phyloP scores from a whole-genome alignment of 2,329 filamentous ascomycete species.

The Exophiala sideris region DNA sequence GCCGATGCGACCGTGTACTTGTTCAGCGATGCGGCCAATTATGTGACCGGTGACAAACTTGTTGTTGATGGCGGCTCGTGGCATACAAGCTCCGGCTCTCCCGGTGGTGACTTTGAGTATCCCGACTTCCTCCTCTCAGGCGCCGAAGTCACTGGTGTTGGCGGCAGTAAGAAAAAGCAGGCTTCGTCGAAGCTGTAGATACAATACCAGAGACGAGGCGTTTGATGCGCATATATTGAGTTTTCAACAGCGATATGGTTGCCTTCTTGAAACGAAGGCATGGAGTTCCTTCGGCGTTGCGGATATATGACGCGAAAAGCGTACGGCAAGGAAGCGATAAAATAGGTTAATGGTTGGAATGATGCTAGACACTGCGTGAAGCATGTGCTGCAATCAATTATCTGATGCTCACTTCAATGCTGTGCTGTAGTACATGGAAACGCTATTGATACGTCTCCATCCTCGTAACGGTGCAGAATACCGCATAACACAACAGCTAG shows the following conservation, averaged over 20 bases:
- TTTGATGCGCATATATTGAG: neutral
- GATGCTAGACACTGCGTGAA: too few species aligned
- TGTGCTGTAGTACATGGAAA: too few species aligned
- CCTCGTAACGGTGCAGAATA: too few species aligned
- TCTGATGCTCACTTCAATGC: too few species aligned
- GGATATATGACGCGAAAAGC: too few species aligned
- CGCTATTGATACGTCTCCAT: too few species aligned
- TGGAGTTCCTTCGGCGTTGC: too few species aligned
- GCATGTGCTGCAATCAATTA: too few species aligned
- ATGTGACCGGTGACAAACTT: constrained; percentile 76
- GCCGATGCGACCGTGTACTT: constrained; percentile 88
- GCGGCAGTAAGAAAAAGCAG: constrained; percentile 57
- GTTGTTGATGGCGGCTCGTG: constrained; percentile 60
- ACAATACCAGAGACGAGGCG: neutral
- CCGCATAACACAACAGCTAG: too few species aligned
- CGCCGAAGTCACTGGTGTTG: constrained; percentile 54
- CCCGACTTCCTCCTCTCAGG: constrained; percentile 59
- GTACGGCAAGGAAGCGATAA: too few species aligned
- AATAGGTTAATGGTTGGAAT: too few species aligned
- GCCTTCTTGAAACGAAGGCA: too few species aligned
- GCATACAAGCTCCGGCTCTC: constrained; percentile 34
- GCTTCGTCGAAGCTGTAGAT: constrained; percentile 18
- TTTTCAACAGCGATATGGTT: neutral
- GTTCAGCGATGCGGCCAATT: constrained; percentile 81
- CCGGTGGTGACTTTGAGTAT: constrained; percentile 46